Evolutionary conservation across 2,329 filamentous ascomycete species (phyloP).

Genomic region (Sporothrix brunneoviolacea): DNA sequence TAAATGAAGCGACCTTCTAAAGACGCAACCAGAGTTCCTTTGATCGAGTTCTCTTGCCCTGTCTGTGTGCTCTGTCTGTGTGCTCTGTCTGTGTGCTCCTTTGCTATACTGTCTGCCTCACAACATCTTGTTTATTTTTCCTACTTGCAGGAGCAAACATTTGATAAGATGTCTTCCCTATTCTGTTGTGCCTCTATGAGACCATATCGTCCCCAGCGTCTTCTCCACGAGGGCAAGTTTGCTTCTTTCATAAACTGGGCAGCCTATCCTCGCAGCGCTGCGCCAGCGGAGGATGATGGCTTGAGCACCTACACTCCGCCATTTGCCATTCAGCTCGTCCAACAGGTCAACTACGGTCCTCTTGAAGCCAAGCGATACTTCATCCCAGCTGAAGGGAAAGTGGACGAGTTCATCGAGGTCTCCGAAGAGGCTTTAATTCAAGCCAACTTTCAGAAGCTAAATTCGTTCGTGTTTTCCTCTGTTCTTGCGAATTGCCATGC

Average conservation of each 20-base stretch:
- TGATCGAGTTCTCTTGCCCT: too few relatives aligned
- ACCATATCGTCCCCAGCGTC: constrained; percentile 22
- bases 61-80: too few relatives aligned
- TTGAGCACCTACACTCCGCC: constrained; percentile 13
- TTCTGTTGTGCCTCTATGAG: constrained; percentile 23
- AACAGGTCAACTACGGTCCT: constrained; percentile 38
- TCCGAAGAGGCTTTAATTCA: constrained; percentile 32
- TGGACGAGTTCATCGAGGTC: constrained; percentile 27
- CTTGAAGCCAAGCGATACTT: constrained; percentile 40
- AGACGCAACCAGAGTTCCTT: not conserved
- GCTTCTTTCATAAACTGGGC: constrained; percentile 27
- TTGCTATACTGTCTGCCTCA: too few relatives aligned
- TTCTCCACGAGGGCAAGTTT: constrained; percentile 24
- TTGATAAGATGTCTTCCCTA: constrained; percentile 1
- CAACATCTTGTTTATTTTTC: not conserved
- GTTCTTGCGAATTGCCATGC: too few relatives aligned
- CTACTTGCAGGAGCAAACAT: too few relatives aligned
- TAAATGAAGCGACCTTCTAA: not conserved
- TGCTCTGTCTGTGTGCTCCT: too few relatives aligned
- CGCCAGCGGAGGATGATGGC: not conserved
- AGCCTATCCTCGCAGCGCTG: constrained; percentile 19
- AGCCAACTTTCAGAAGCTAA: constrained; percentile 38
- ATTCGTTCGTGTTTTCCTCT: constrained; percentile 28
- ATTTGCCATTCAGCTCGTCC: constrained; percentile 35
- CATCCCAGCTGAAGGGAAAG: constrained; percentile 15